A percentile compares a stretch with the other conserved stretches of the same genome.
phyloP scores from a whole-genome alignment of 306 rosid species.

The Luffa acutangula region DNA sequence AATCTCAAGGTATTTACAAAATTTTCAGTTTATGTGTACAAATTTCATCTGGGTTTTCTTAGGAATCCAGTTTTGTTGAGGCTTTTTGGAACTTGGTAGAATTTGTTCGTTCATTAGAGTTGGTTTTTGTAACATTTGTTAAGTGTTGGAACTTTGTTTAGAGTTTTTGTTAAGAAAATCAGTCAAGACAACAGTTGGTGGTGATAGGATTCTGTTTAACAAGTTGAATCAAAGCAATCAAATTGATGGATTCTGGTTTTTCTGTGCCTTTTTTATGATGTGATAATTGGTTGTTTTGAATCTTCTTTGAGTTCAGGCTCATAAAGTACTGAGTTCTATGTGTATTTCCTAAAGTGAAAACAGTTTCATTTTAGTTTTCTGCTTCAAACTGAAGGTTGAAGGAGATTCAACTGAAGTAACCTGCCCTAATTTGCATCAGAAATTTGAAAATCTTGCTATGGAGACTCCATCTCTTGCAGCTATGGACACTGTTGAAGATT shows the following conservation, averaged over 20 bases:
- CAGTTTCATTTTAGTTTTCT: conserved; percentile 2
- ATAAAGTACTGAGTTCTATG: not conserved
- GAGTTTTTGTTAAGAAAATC: not conserved
- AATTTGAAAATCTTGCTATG: conserved; percentile 28
- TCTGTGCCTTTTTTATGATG: not conserved
- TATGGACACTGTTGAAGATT: conserved; percentile 38
- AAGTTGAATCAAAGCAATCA: not conserved
- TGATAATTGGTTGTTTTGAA: not conserved
- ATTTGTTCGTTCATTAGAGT: not conserved
- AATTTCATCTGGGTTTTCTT: conserved; percentile 2
- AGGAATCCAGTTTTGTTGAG: not conserved
- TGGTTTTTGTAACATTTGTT: not conserved
- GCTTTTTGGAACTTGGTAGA: not conserved
- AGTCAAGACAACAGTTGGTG: not conserved
- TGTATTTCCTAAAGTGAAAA: not conserved
- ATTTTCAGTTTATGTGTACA: not conserved
- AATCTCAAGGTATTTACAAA: conserved; percentile 15
- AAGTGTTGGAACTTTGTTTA: not conserved
- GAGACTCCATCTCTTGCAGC: conserved; percentile 29
- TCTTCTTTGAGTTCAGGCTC: not conserved
- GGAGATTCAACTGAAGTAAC: conserved; percentile 38
- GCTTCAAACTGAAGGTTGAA: conserved; percentile 24
- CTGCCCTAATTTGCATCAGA: conserved; percentile 21
- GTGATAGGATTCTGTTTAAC: not conserved
- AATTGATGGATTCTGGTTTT: not conserved